phyloP scores from a whole-genome alignment of 441 rosid species.

The Eruca vesicaria region DNA sequence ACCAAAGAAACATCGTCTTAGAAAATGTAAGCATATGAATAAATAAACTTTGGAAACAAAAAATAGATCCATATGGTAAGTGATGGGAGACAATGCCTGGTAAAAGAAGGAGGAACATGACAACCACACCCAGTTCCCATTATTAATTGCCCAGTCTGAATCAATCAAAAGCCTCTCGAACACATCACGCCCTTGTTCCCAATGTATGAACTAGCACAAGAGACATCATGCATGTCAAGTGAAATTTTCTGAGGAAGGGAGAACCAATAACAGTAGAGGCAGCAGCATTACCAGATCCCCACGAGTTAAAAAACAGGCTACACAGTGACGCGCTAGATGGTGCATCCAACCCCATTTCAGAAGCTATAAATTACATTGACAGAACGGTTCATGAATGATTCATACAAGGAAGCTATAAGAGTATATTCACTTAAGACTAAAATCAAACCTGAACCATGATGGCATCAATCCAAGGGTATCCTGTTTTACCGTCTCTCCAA shows the following conservation, averaged over 20 bases:
- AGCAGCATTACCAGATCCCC: constrained; percentile 75
- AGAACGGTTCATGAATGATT: not conserved
- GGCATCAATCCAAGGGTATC: constrained; percentile 99
- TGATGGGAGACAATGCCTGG: constrained; percentile 49
- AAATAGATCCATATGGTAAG: not conserved
- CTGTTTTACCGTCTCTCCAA: constrained; percentile 94
- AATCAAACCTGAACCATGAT: constrained; percentile 88
- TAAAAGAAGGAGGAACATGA: constrained; percentile 97
- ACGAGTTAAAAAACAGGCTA: constrained; percentile 95
- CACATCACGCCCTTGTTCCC: constrained; percentile 98
- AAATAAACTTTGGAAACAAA: not conserved
- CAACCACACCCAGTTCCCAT: constrained; percentile 95
- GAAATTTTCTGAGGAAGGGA: not conserved
- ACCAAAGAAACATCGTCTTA: constrained; percentile 2
- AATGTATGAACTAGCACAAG: constrained; percentile 79
- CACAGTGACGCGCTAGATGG: constrained; percentile 90
- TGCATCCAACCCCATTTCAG: constrained; percentile 99
- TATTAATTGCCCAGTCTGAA: constrained; percentile 95
- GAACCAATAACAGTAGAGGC: constrained; percentile 1
- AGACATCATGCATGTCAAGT: constrained; percentile 30
- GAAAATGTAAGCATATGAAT: constrained; percentile 1
- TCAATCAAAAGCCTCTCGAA: constrained; percentile 91
- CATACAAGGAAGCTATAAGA: not conserved
- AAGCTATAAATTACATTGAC: constrained; percentile 54
- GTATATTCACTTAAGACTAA: constrained; percentile 15